A percentile compares a stretch with the other conserved stretches of the same genome.
These are phyloP conservation scores for Marchantia paleacea DNA, from an alignment of 225 moss, liverwort and hornwort genomes.

Conservation along the genomic window DNA sequence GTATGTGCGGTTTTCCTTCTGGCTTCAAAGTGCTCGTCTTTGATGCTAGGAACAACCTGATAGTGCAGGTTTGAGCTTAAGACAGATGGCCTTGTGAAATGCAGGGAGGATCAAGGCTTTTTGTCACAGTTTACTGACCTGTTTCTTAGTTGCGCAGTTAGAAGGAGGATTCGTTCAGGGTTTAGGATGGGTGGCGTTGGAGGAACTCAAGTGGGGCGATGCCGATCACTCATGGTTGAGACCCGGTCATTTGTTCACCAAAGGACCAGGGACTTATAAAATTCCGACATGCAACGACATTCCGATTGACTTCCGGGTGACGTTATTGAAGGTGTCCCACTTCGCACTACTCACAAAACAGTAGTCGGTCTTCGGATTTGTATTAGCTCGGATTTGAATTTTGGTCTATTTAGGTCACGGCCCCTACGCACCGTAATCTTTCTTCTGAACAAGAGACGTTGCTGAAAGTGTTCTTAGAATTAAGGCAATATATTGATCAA, in stretches of 20 bases:
- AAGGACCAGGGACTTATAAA: conserved; percentile 94
- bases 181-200: conserved; percentile 75
- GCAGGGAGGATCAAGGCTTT: neutral
- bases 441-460: no score
- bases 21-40: no score
- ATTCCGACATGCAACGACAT: conserved; percentile 91
- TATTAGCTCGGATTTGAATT: no score
- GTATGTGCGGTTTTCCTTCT: neutral
- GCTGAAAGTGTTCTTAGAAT: neutral
- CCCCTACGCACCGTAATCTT: no score
- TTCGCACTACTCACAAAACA: neutral
- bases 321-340: conserved; percentile 63
- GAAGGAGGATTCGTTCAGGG: conserved; percentile 96
- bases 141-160: conserved; percentile 37
- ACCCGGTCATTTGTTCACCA: conserved; percentile 87
- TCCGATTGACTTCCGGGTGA: conserved; percentile 86
- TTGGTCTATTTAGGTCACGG: no score
- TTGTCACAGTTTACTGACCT: neutral
- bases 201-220: conserved; percentile 98
- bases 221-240: conserved; percentile 86
- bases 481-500: neutral
- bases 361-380: neutral
- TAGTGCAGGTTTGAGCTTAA: no score
- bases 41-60: no score
- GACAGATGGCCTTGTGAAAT: neutral